Conservation (phyloP, 2,329 filamentous ascomycete species). For the Fusarium nanum region DNA sequence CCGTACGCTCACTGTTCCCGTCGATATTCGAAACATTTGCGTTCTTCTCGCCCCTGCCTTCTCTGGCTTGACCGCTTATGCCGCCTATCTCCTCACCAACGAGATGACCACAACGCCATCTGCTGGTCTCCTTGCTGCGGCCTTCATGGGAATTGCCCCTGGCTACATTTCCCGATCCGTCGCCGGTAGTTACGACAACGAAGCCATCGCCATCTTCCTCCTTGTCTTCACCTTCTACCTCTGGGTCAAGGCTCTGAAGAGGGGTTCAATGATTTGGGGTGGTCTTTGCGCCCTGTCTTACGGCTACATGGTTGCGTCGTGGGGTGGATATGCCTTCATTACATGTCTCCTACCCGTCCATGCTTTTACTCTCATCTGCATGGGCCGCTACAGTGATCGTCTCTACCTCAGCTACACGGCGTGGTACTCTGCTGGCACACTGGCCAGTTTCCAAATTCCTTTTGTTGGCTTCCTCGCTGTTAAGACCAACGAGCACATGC, state of each 20-base stretch:
- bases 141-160: constrained; percentile 97
- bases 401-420: constrained; percentile 97
- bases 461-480: constrained; percentile 98
- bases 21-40: constrained; percentile 99
- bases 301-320: constrained; percentile 99
- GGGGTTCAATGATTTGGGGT: constrained; percentile 96
- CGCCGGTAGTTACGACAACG: constrained; percentile 98
- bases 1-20: constrained; percentile 86
- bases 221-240: constrained; percentile 98
- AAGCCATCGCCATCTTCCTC: constrained; percentile 98
- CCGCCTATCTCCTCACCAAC: constrained; percentile 93
- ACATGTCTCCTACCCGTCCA: constrained; percentile 96
- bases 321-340: constrained; percentile 99
- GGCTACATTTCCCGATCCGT: constrained; percentile 99
- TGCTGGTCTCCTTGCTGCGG: constrained; percentile 91
- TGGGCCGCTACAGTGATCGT: constrained; percentile 94
- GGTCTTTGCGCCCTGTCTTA: constrained; percentile 95
- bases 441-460: constrained; percentile 99
- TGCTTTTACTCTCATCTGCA: constrained; percentile 91
- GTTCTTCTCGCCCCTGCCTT: constrained; percentile 94
- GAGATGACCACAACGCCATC: constrained; percentile 98
- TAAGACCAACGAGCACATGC: constrained; percentile 98
- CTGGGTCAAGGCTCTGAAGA: constrained; percentile 98
- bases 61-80: constrained; percentile 92
- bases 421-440: constrained; percentile 95